Conservation (phyloP, 202 grass and related monocot genomes). For the Dendrocalamus latiflorus region DNA sequence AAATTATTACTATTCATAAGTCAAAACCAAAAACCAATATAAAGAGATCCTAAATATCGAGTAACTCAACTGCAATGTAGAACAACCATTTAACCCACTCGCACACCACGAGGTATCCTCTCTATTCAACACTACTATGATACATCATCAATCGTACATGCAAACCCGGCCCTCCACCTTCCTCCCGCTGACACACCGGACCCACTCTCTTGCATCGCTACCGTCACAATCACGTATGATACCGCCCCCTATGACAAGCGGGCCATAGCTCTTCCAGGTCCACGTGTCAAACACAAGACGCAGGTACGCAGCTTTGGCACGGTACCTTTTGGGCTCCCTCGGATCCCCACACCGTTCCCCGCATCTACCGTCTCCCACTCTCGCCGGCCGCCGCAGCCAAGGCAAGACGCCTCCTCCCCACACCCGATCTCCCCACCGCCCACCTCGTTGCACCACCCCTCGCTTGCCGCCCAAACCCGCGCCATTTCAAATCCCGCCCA, state of each 20-base stretch:
- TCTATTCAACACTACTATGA: too few relatives aligned
- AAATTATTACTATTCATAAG: too few relatives aligned
- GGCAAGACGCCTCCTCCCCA: constrained; percentile 53
- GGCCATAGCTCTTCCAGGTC: rapidly evolving
- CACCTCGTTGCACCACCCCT: not conserved
- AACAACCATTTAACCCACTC: too few relatives aligned
- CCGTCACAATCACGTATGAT: rapidly evolving
- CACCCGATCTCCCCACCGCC: constrained; percentile 43
- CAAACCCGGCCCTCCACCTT: too few relatives aligned
- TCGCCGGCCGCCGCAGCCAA: constrained; percentile 53
- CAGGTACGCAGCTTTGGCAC: not conserved
- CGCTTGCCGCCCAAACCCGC: constrained; percentile 26
- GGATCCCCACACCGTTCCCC: not conserved
- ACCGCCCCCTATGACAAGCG: not conserved
- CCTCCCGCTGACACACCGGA: not conserved
- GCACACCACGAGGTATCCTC: too few relatives aligned
- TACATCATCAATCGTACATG: not conserved
- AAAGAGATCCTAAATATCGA: too few relatives aligned
- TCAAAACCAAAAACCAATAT: too few relatives aligned
- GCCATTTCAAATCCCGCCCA: too few relatives aligned
- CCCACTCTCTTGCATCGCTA: not conserved
- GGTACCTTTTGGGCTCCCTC: not conserved
- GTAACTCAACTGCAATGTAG: too few relatives aligned
- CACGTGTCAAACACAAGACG: not conserved
- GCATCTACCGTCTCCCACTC: not conserved